Percentiles rank a stretch among this genome's conserved stretches.
Evolutionary conservation across 1,284 basidiomycete genomes (phyloP).

Genomic region (Microbotryomycetes sp.): DNA sequence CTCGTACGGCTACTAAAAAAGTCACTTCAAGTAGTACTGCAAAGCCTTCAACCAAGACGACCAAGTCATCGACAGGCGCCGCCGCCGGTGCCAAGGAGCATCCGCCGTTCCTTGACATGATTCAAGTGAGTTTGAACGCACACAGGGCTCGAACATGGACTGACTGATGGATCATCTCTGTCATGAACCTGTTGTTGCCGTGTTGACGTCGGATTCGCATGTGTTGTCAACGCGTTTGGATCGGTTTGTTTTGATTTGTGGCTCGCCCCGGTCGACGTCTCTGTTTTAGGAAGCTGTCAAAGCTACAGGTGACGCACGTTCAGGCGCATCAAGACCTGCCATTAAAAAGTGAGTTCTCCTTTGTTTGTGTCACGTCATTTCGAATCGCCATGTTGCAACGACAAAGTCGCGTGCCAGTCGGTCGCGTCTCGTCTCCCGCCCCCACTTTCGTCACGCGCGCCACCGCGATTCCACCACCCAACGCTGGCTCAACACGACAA

Average conservation of each 20-base stretch:
- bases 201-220: not conserved
- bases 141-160: not conserved
- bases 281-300: slow-evolving; percentile 23
- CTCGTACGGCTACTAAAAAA: not conserved
- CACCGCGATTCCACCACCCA: not conserved
- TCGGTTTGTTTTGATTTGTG: not conserved
- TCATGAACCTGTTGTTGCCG: not conserved
- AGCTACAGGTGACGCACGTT: slow-evolving; percentile 9
- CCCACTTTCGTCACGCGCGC: not conserved
- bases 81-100: not conserved
- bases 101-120: not conserved
- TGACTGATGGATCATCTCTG: not conserved
- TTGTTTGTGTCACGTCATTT: not conserved
- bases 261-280: too few relatives aligned
- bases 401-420: too few relatives aligned
- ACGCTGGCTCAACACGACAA: not conserved
- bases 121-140: not conserved
- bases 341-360: slow-evolving; percentile 28
- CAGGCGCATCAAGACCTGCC: slow-evolving; percentile 8
- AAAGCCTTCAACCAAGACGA: not conserved
- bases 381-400: not conserved
- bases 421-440: not conserved
- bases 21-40: not conserved
- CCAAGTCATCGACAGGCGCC: too few relatives aligned
- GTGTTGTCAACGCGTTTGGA: not conserved